phyloP scores from a whole-genome alignment of 257 asterid species.

The Nicotiana paniculata region DNA sequence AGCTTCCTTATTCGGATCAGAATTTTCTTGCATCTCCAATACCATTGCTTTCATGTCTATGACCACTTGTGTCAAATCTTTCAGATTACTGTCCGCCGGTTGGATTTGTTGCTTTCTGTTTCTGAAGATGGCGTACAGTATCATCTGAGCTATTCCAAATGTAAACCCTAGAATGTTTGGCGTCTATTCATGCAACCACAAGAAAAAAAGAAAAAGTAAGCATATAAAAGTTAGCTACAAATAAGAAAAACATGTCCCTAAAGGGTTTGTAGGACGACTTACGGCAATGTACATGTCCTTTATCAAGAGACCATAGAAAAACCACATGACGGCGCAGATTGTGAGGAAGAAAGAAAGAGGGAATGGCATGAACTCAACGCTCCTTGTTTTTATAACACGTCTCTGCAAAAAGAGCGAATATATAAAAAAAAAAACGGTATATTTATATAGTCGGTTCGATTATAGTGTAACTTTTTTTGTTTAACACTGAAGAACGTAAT shows the following conservation, averaged over 20 bases:
- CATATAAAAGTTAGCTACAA: background rate
- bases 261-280: constrained; percentile 16
- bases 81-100: constrained; percentile 1
- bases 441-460: background rate
- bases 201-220: background rate
- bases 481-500: no score
- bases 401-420: constrained; percentile 16
- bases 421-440: background rate
- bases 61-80: background rate
- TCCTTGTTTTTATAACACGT: constrained; percentile 55
- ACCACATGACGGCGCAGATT: constrained; percentile 66
- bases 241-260: no score
- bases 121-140: constrained; percentile 23
- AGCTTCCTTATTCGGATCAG: background rate
- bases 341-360: constrained; percentile 69
- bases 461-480: no score
- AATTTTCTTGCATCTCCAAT: background rate
- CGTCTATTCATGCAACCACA: constrained; percentile 9
- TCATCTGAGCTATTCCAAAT: constrained; percentile 31
- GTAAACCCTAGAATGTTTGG: constrained; percentile 31
- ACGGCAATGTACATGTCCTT: constrained; percentile 69
- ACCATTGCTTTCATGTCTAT: background rate
- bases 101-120: constrained; percentile 14
- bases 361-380: constrained; percentile 84
- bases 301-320: constrained; percentile 62